Evolutionary conservation across 116 monocot species (phyloP), one percentile per base, ranked within the genome.

Genomic region (Posidonia oceanica): DNA sequence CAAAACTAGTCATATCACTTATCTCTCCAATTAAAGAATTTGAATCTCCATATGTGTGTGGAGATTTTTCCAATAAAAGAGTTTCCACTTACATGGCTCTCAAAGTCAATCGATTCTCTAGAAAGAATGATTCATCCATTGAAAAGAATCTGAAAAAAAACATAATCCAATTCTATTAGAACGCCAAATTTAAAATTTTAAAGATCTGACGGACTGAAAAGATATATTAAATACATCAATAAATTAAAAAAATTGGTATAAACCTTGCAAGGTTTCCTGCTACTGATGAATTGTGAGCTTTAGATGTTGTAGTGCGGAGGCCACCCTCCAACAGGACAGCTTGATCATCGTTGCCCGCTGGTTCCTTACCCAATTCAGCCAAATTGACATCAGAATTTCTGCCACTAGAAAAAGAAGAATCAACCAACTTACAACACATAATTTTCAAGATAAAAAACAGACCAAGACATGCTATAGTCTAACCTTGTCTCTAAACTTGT

Each of bases 61-160:
- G 7, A 57, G 22, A 66, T 41, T 41, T 42, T 66, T 39, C 1
- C 5, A 36, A 14, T 41, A 11, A 67, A 70, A 39, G 16, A 39
- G 57, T 38, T 58, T 58, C 17, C 20, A 78, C 88, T 93, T 81
- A 93, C 93, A 87, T 79, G 63, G 93, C 79, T 71, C 89, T 84
- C 63, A 93, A 64, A 20, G 72, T 83, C 20, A 65, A 63, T 3
- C 87, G 80, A 71, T 93, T 83, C 66, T 93, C 89, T 63, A 85
- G 39, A 64, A 89, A 84, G 68, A 86, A 84, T 54, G 79, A 66
- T 69, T 79, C 74, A 52, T 93, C 93, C 82, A 93, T 75, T 39
- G 72, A 68, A 69, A 83, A 80, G 68, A 87, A 78, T 74, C 93
- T 93, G 78, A 83, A 63, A 52, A 53, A 39, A 52, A 69, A 41